phyloP scores from a whole-genome alignment of 345 rosid species.

The Tarenaya hassleriana region DNA sequence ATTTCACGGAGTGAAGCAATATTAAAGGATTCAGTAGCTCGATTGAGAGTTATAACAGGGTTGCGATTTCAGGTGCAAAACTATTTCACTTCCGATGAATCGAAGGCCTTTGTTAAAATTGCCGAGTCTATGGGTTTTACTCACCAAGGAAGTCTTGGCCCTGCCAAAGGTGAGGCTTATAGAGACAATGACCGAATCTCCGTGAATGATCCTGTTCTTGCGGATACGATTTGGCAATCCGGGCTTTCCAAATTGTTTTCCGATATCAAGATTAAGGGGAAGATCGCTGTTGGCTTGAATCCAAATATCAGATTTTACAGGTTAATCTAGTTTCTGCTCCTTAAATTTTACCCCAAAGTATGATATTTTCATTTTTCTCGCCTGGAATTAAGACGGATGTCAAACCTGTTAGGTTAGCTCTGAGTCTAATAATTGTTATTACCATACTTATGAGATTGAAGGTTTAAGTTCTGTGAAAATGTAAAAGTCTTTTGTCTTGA shows the following conservation, averaged over 20 bases:
- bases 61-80: slow-evolving; percentile 49
- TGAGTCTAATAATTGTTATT: not conserved
- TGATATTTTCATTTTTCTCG: not conserved
- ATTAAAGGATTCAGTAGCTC: not conserved
- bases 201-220: slow-evolving; percentile 62
- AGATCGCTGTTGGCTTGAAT: slow-evolving; percentile 80
- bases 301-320: slow-evolving; percentile 83
- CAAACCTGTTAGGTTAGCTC: not conserved
- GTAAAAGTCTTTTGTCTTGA: not conserved
- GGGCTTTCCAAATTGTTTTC: slow-evolving; percentile 58
- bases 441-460: not conserved
- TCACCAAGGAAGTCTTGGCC: slow-evolving; percentile 94
- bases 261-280: slow-evolving; percentile 67
- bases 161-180: slow-evolving; percentile 82
- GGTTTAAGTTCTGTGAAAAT: not conserved
- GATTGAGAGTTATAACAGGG: not conserved
- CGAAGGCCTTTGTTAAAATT: slow-evolving; percentile 49
- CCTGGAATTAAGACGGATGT: not conserved
- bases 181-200: slow-evolving; percentile 80
- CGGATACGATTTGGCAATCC: slow-evolving; percentile 60
- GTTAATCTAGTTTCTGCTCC: slow-evolving; percentile 26
- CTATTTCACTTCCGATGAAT: slow-evolving; percentile 63
- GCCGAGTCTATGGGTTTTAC: slow-evolving; percentile 76
- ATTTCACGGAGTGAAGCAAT: not conserved
- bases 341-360: too few relatives aligned